These are phyloP conservation scores for Diplodia seriata DNA, from an alignment of 2,329 filamentous ascomycete species.

Conservation along the genomic window DNA sequence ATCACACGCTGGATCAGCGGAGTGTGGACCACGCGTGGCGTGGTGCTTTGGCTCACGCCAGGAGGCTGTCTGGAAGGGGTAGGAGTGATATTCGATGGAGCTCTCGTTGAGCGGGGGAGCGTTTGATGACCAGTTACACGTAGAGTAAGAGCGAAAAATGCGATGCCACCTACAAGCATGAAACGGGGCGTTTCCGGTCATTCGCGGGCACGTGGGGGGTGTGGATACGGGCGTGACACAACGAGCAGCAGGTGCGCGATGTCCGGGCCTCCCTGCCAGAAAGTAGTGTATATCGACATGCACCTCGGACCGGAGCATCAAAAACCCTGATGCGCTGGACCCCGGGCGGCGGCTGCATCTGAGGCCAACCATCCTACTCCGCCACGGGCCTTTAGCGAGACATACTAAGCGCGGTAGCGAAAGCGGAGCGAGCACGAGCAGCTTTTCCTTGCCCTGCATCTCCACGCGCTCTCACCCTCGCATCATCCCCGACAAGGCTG, in stretches of 20 bases:
- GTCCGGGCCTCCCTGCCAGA: too few relatives aligned
- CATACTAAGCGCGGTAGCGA: background rate
- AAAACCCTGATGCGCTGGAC: conserved; percentile 22
- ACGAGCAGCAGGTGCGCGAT: background rate
- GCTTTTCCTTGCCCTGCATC: conserved; percentile 1
- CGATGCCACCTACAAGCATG: conserved; percentile 20
- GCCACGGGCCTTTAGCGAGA: conserved; percentile 14
- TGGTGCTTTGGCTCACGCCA: background rate
- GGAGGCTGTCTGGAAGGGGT: conserved; percentile 4
- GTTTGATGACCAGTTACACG: conserved; percentile 30
- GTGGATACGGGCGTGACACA: background rate
- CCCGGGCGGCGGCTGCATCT: conserved; percentile 8
- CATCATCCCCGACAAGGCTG: background rate
- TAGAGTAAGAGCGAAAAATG: conserved; percentile 27
- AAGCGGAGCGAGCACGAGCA: conserved; percentile 7
- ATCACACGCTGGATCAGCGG: background rate
- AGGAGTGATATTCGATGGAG: conserved; percentile 12
- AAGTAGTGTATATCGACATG: too few relatives aligned
- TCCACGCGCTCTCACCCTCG: conserved; percentile 6
- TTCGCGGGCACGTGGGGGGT: conserved; percentile 15
- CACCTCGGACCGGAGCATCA: conserved; percentile 22
- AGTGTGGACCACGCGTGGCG: background rate
- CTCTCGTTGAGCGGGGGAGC: conserved; percentile 17
- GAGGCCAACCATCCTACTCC: background rate
- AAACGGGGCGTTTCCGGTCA: conserved; percentile 13